phyloP scores from a whole-genome alignment of 1,139 yeast species.

The Geotrichum aggregatum region DNA sequence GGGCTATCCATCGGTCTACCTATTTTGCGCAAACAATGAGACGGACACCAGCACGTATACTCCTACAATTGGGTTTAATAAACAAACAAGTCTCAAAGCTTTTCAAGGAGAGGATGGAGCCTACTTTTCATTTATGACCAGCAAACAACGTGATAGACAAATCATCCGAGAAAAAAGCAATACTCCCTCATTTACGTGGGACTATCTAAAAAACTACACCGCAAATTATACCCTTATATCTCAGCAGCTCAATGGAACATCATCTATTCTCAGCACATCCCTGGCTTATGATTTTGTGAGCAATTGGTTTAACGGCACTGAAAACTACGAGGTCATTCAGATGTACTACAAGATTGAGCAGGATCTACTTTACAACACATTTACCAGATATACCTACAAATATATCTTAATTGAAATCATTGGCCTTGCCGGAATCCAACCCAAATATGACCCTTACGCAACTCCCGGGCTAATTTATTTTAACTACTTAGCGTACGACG shows the following conservation, averaged over 20 bases:
- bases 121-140: not conserved
- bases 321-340: not conserved
- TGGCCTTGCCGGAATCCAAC: not conserved
- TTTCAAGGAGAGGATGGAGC: constrained; percentile 4
- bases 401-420: not conserved
- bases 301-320: not conserved
- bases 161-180: not conserved
- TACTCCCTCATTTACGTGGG: not conserved
- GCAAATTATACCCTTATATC: not conserved
- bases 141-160: constrained; percentile 4
- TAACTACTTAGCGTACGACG: not conserved
- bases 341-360: not conserved
- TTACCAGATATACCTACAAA: not conserved
- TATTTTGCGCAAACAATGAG: not conserved
- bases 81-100: not conserved
- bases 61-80: constrained; percentile 2
- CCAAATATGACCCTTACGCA: not conserved
- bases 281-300: not conserved
- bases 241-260: not conserved
- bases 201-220: not conserved
- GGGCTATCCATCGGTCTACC: not conserved
- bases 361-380: not conserved
- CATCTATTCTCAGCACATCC: not conserved
- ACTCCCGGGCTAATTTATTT: not conserved
- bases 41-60: not conserved